Percentiles rank a stretch among this genome's conserved stretches.
These are phyloP conservation scores for Urostyla sp. DNA, from an alignment of 73 alveolate genomes.

Conservation along the genomic window DNA sequence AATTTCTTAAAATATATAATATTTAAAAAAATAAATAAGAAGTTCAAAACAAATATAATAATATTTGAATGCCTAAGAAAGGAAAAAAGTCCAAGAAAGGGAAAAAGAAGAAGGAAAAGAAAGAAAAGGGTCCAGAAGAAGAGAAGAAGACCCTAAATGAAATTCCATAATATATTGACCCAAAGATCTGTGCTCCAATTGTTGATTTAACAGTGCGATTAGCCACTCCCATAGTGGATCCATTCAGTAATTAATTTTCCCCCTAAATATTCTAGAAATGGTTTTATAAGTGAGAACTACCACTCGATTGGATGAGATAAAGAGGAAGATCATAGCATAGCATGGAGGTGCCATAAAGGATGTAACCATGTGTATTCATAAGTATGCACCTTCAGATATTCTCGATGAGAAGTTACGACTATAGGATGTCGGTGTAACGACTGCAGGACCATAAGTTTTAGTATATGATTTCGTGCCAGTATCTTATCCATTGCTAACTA, in stretches of 20 bases:
- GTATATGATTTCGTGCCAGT: constrained; percentile 62
- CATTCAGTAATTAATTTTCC: constrained; percentile 7
- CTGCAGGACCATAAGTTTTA: constrained; percentile 59
- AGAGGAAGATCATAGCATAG: constrained; percentile 45
- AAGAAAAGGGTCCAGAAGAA: constrained; percentile 48
- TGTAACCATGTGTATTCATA: constrained; percentile 54
- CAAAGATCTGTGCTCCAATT: constrained; percentile 52
- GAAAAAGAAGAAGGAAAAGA: constrained; percentile 8
- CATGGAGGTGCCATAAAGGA: constrained; percentile 66
- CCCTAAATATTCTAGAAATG: not conserved
- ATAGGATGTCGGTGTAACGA: constrained; percentile 67
- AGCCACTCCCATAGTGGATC: constrained; percentile 65
- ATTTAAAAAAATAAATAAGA: no score
- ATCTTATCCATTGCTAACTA: constrained; percentile 62
- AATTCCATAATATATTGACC: constrained; percentile 68
- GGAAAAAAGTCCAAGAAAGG: constrained; percentile 43
- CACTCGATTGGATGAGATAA: constrained; percentile 64
- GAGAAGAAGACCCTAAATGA: constrained; percentile 64
- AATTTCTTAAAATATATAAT: no score
- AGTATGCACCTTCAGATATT: constrained; percentile 40
- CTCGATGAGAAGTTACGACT: constrained; percentile 46
- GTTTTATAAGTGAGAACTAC: constrained; percentile 58
- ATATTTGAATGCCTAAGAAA: not conserved
- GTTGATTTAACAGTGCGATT: constrained; percentile 50
- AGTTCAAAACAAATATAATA: constrained; percentile 38